phyloP scores from a whole-genome alignment of 768 basidiomycete species.

The Boletus huronensis region DNA sequence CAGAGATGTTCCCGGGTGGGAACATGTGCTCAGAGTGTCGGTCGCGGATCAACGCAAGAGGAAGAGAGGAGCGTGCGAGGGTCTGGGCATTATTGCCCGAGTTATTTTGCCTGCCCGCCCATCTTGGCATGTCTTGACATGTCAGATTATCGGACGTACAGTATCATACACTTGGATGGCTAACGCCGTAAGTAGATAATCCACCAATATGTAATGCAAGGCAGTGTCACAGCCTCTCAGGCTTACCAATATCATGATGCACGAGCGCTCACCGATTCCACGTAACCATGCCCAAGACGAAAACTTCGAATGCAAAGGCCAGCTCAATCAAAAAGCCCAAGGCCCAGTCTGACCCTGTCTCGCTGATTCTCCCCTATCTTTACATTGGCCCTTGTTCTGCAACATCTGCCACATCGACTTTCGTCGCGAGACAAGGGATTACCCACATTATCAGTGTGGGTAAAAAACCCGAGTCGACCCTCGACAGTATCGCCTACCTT shows the following conservation, averaged over 20 bases:
- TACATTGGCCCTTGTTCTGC: constrained; percentile 8
- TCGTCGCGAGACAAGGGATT: constrained; percentile 2
- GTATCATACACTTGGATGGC: no score
- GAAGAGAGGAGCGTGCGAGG: neutral
- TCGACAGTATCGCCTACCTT: constrained; percentile 5
- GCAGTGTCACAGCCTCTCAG: neutral
- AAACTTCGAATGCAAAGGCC: neutral
- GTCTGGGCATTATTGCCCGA: constrained; percentile 1
- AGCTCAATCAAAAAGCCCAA: neutral
- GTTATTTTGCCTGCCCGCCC: neutral
- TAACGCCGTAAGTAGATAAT: no score
- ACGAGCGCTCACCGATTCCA: neutral
- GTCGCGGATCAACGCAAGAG: neutral
- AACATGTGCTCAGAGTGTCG: neutral
- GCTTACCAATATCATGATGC: neutral
- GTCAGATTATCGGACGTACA: no score
- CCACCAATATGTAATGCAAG: no score
- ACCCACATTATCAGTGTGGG: constrained; percentile 14
- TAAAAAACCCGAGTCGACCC: neutral
- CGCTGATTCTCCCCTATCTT: constrained; percentile 9
- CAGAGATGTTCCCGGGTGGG: neutral
- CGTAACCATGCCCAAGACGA: neutral
- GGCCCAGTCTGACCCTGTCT: neutral
- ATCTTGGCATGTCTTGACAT: neutral
- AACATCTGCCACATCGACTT: constrained; percentile 3